phyloP scores from a whole-genome alignment of 1,284 basidiomycete genomes.

The Irpex lacteus region DNA sequence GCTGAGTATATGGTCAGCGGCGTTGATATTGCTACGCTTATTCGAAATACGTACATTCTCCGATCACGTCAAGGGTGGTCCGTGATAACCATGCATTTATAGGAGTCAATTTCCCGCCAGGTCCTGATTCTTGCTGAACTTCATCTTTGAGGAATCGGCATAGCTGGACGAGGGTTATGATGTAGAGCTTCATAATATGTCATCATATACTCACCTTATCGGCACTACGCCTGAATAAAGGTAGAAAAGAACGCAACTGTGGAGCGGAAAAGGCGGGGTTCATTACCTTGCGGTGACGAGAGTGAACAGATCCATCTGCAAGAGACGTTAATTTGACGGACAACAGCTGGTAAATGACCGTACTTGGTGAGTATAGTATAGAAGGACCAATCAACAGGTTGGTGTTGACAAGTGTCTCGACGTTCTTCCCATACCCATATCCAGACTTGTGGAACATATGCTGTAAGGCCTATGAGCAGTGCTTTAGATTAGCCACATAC shows the following conservation, averaged over 20 bases:
- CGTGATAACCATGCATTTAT: constrained; percentile 11
- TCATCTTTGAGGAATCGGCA: constrained; percentile 17
- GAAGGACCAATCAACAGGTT: constrained; percentile 19
- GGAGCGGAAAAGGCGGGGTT: constrained; percentile 26
- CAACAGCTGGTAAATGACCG: not conserved
- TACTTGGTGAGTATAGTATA: constrained; percentile 20
- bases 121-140: not conserved
- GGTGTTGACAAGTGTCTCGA: constrained; percentile 3
- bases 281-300: constrained; percentile 27
- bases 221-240: constrained; percentile 19
- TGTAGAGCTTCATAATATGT: not conserved
- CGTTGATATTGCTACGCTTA: not conserved
- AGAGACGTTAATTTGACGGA: not conserved
- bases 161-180: constrained; percentile 3
- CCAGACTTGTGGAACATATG: constrained; percentile 27
- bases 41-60: constrained; percentile 4
- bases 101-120: not conserved
- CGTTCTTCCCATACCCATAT: constrained; percentile 22
- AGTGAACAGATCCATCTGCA: constrained; percentile 15
- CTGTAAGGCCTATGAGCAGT: constrained; percentile 18
- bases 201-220: constrained; percentile 6
- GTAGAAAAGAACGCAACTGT: constrained; percentile 23
- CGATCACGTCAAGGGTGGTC: constrained; percentile 10
- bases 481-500: not conserved
- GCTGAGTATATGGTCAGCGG: not conserved